Evolutionary conservation across 768 basidiomycete species (phyloP), one percentile per base, ranked within the genome.

Genomic region (Amylocystis lapponica): DNA sequence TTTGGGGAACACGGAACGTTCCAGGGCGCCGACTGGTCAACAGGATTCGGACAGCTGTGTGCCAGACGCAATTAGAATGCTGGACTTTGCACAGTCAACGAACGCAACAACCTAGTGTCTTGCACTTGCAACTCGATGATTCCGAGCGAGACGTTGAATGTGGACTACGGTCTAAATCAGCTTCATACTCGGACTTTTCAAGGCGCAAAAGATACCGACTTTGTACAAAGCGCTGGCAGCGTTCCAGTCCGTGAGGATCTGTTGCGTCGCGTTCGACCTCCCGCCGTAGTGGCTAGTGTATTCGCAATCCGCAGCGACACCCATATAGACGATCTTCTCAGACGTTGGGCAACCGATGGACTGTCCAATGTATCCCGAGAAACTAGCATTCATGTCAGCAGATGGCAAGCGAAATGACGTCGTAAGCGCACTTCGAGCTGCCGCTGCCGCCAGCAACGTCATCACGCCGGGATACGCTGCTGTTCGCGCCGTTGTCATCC

Each of bases 261-360:
- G 81, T 22, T 66, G 72, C 8, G 85, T 80, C 4, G 90, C 87
- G 45, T 79, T 81, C 26, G 75, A 67, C 50, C 74, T 67, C 2
- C 74, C 72, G 23, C 78, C 81, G 54, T 86, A 86, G 46, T 71
- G 71, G 23, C 64, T 52, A 10, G 81, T 78, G 57, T 91, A 93
- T 48, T 74, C 76, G 64, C 91, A 93, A 59, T 93, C 91, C 5
- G 89, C 83, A 1, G 90, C 90, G 43, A 91, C 84, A 20, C 91
- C 91, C 79, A 92, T 82, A 59, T 83, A 90, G 20, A 81, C 79
- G 52, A 91, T 76, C 68, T 78, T 78, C 63, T 85, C 83, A 0
- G 73, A 66, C 41, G 62, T 77, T 3, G 88, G 84, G 60, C 91
- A 93, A 5, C 91, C 90, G 3, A 61, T 60, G 6, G 70, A 76